These are phyloP conservation scores for Seiridium cupressi DNA, from an alignment of 2,329 filamentous ascomycete species.

Conservation along the genomic window DNA sequence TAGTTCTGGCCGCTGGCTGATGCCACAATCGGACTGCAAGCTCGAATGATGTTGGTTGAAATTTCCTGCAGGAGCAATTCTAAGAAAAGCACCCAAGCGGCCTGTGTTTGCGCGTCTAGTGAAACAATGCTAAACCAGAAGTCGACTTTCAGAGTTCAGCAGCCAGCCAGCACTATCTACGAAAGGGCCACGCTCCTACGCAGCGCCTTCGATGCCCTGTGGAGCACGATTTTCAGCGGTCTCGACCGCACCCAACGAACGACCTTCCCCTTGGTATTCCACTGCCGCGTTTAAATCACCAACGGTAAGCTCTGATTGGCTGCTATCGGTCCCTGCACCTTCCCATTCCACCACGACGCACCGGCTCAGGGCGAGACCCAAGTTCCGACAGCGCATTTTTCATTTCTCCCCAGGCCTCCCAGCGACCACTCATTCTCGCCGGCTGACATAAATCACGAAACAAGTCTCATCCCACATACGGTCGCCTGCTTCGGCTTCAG, in stretches of 20 bases:
- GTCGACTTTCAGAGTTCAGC: too few relatives aligned
- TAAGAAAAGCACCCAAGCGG: too few relatives aligned
- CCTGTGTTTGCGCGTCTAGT: too few relatives aligned
- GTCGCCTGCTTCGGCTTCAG: neutral
- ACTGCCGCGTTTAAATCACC: neutral
- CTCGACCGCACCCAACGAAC: neutral
- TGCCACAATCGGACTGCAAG: too few relatives aligned
- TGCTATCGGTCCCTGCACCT: too few relatives aligned
- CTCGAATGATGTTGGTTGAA: too few relatives aligned
- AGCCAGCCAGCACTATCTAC: too few relatives aligned
- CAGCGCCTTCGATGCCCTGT: neutral
- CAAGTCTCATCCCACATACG: neutral
- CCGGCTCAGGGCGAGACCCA: neutral
- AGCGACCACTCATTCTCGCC: neutral
- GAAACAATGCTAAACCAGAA: too few relatives aligned
- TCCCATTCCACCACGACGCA: too few relatives aligned
- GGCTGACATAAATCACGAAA: neutral
- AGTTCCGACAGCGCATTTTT: neutral
- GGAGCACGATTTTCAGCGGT: neutral
- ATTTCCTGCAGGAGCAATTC: too few relatives aligned
- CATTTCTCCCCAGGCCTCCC: neutral
- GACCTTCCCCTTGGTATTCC: neutral
- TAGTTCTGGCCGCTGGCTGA: too few relatives aligned
- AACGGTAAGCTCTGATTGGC: neutral
- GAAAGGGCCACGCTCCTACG: neutral